Percentiles rank a stretch among this genome's conserved stretches.
These are phyloP conservation scores for Starmerella bombicola DNA, from an alignment of 805 yeast species.

Conservation along the genomic window DNA sequence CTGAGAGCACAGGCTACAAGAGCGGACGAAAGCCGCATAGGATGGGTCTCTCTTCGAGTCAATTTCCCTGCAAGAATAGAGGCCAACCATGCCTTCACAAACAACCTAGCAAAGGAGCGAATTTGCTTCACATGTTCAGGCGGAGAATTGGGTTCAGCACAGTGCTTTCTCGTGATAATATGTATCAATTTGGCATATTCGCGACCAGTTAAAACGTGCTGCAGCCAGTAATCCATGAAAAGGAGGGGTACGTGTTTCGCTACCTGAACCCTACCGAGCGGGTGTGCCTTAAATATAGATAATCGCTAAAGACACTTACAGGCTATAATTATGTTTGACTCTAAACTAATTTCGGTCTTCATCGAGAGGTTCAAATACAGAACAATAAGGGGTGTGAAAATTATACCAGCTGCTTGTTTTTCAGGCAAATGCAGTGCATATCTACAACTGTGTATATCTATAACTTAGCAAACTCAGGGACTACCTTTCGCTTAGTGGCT, in stretches of 20 bases:
- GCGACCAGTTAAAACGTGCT: conserved; percentile 10
- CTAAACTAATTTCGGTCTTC: too few species aligned
- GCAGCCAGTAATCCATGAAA: conserved; percentile 11
- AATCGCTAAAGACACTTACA: too few species aligned
- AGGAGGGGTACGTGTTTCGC: too few species aligned
- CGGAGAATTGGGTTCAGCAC: neutral
- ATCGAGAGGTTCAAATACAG: too few species aligned
- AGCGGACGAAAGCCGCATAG: conserved; percentile 5
- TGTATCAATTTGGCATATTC: conserved; percentile 9
- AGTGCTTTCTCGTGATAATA: neutral
- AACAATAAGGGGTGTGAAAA: too few species aligned
- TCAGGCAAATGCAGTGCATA: too few species aligned
- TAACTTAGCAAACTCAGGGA: conserved; percentile 8
- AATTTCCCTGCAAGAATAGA: conserved; percentile 1
- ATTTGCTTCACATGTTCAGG: neutral
- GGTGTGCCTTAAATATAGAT: too few species aligned
- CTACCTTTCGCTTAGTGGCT: conserved; percentile 10
- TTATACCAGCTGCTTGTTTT: too few species aligned
- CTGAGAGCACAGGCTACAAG: conserved; percentile 8
- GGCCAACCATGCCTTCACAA: conserved; percentile 8
- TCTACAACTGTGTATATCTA: too few species aligned
- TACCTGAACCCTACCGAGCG: too few species aligned
- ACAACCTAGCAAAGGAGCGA: conserved; percentile 13
- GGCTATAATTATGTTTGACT: too few species aligned
- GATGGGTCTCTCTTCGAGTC: neutral